A percentile compares a stretch with the other conserved stretches of the same genome.
phyloP scores from a whole-genome alignment of 495 filamentous ascomycete genomes.

The Aspergillus funiculosus region DNA sequence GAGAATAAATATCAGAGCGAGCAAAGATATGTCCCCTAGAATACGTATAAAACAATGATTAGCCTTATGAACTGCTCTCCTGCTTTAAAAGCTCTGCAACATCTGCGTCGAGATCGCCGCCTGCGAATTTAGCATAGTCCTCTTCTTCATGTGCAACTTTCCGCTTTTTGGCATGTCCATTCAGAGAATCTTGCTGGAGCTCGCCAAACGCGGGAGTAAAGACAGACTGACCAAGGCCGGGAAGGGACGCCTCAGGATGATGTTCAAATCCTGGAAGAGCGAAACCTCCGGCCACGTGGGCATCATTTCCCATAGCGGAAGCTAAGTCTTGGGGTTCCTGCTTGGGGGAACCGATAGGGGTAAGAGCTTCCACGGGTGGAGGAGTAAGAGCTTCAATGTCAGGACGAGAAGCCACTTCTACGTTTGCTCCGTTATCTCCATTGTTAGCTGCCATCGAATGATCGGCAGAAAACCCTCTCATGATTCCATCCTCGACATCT shows the following conservation, averaged over 20 bases:
- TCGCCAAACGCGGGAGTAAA: conserved; percentile 36
- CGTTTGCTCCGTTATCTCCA: conserved; percentile 34
- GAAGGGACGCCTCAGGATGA: conserved; percentile 38
- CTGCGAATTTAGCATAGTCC: conserved; percentile 63
- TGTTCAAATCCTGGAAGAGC: conserved; percentile 35
- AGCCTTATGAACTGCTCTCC: conserved; percentile 28
- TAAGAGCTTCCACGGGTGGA: conserved; percentile 52
- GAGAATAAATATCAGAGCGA: too few relatives aligned
- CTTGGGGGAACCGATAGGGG: conserved; percentile 42
- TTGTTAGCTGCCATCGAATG: conserved; percentile 35
- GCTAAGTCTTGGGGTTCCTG: conserved; percentile 22
- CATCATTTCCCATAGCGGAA: conserved; percentile 22
- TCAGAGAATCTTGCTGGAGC: conserved; percentile 30
- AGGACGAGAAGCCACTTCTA: conserved; percentile 57
- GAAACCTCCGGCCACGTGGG: conserved; percentile 22
- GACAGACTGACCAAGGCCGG: conserved; percentile 38
- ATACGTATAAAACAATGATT: background rate
- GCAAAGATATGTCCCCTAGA: too few relatives aligned
- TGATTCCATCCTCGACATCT: conserved; percentile 84
- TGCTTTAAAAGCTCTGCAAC: conserved; percentile 72
- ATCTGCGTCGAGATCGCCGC: conserved; percentile 70
- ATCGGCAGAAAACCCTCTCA: conserved; percentile 63
- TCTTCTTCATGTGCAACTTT: conserved; percentile 65
- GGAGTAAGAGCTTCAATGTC: conserved; percentile 81
- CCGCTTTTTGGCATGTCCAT: conserved; percentile 60